Percentiles rank a stretch among this genome's conserved stretches.
These are phyloP conservation scores for Triangularia verruculosa DNA, from an alignment of 2,329 filamentous ascomycete species.

Conservation along the genomic window DNA sequence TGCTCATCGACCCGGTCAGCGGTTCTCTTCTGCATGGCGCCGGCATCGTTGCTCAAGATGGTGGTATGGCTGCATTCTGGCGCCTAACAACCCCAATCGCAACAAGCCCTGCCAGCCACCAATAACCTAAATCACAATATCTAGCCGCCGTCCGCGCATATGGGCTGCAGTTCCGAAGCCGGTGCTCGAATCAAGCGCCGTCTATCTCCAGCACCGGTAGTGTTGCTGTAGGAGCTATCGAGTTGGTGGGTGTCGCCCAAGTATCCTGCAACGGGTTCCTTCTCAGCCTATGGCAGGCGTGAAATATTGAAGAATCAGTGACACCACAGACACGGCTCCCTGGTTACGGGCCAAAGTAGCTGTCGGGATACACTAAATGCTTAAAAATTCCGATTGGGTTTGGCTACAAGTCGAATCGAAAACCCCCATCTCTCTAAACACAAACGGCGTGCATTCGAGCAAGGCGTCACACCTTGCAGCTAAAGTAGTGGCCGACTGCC, in stretches of 20 bases:
- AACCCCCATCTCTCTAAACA: too few relatives aligned
- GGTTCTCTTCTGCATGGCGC: constrained; percentile 7
- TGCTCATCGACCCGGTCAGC: not conserved
- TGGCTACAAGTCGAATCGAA: not conserved
- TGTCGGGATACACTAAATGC: not conserved
- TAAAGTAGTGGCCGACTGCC: not conserved
- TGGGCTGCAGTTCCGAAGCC: not conserved
- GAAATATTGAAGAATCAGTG: not conserved
- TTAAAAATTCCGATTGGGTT: constrained; percentile 5
- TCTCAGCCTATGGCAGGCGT: not conserved
- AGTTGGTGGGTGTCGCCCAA: not conserved
- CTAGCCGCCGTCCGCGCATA: constrained; percentile 8
- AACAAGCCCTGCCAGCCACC: not conserved
- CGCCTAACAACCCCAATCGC: constrained; percentile 11
- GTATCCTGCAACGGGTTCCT: not conserved
- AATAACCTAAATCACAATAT: constrained; percentile 1
- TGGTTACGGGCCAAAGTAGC: constrained; percentile 7
- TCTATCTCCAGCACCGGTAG: not conserved
- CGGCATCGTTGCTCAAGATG: constrained; percentile 3
- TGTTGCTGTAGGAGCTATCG: not conserved
- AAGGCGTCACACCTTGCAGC: not conserved
- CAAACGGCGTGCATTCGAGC: not conserved
- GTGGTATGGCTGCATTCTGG: constrained; percentile 11
- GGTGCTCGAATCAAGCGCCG: constrained; percentile 8
- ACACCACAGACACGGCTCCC: not conserved